These are phyloP conservation scores for Sarocladium kiliense DNA, from an alignment of 2,329 filamentous ascomycete species.

Conservation along the genomic window DNA sequence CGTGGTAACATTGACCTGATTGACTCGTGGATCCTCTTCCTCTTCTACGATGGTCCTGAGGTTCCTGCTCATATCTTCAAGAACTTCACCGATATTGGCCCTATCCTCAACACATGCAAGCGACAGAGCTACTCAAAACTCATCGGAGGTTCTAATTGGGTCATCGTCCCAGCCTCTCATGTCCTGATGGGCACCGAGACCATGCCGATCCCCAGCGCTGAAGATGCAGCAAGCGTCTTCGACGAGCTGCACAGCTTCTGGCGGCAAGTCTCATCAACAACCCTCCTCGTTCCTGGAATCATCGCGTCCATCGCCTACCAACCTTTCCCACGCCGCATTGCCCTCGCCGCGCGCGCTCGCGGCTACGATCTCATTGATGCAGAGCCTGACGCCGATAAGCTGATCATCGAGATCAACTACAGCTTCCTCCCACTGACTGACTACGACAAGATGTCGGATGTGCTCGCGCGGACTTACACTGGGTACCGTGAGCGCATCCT, in stretches of 20 bases:
- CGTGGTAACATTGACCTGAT: conserved; percentile 27
- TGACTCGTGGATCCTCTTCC: conserved; percentile 53
- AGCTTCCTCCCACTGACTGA: conserved; percentile 25
- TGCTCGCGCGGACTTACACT: conserved; percentile 5
- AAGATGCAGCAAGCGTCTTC: conserved; percentile 23
- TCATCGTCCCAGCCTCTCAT: conserved; percentile 14
- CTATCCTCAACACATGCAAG: conserved; percentile 39
- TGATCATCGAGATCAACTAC: conserved; percentile 39
- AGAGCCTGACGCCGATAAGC: conserved; percentile 31
- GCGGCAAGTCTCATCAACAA: conserved; percentile 15
- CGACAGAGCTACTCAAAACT: conserved; percentile 45
- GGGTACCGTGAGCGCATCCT: conserved; percentile 9
- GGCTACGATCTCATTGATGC: conserved; percentile 34
- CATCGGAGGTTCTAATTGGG: conserved; percentile 16
- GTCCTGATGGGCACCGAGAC: conserved; percentile 34
- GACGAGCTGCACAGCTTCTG: conserved; percentile 22
- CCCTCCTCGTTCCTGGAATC: conserved; percentile 11
- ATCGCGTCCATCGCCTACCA: conserved; percentile 31
- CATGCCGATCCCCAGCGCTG: conserved; percentile 24
- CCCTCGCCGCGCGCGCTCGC: conserved; percentile 22
- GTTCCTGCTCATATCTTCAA: conserved; percentile 49
- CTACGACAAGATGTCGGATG: conserved; percentile 18
- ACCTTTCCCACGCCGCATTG: conserved; percentile 31
- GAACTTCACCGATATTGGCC: conserved; percentile 31
- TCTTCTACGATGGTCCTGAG: conserved; percentile 56